Conservation (phyloP, 371 early-diverging fungal species). For the Haplosporangium sp. region DNA sequence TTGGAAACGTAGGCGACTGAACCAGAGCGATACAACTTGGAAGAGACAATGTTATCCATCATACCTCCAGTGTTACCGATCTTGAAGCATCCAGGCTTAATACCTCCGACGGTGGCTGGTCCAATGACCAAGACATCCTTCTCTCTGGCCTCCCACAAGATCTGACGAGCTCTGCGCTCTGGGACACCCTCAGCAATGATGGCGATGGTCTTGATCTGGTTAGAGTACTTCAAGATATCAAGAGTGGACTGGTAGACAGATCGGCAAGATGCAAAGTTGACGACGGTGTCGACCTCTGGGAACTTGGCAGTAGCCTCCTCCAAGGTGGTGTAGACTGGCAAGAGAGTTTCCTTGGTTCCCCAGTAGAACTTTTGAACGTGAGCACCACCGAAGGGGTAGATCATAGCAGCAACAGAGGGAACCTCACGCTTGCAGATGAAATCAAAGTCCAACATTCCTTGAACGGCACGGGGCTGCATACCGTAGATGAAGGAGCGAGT, state of each 20-base stretch:
- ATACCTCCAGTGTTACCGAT: conserved; percentile 99
- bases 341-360: conserved; percentile 96
- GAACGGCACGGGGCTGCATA: conserved; percentile 98
- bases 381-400: conserved; percentile 98
- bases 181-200: conserved; percentile 99
- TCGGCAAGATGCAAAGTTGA: conserved; percentile 99
- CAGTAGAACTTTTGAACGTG: conserved; percentile 99
- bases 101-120: conserved; percentile 98
- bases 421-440: conserved; percentile 94
- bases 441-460: conserved; percentile 99
- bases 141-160: conserved; percentile 86
- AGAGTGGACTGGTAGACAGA: conserved; percentile 92
- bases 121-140: conserved; percentile 93
- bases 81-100: conserved; percentile 99
- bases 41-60: conserved; percentile 99
- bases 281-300: conserved; percentile 94
- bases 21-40: conserved; percentile 95
- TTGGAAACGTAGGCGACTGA: conserved; percentile 98
- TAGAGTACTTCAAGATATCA: conserved; percentile 81
- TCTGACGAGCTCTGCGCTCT: conserved; percentile 93
- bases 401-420: conserved; percentile 97
- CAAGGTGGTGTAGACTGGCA: conserved; percentile 93
- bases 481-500: conserved; percentile 96
- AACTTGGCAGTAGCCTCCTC: conserved; percentile 87
- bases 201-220: conserved; percentile 92